Evolutionary conservation across 2,329 filamentous ascomycete genomes (phyloP), one percentile per base, ranked within the genome.

Genomic region (Didymella arachidicola): DNA sequence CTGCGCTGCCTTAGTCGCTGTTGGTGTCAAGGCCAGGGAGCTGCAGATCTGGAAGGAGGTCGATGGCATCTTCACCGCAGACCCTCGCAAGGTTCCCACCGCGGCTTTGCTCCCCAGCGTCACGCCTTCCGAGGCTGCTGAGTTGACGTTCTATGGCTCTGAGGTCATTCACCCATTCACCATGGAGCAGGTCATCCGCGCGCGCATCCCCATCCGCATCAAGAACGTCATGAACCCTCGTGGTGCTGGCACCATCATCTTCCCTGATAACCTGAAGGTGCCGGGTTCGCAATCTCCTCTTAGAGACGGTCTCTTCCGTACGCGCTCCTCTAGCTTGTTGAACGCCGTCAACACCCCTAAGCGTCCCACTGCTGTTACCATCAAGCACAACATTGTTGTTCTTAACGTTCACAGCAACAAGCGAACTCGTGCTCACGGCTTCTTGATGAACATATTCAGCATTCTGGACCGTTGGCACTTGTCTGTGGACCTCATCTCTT

Each of bases 31-130:
- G 68, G 95, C 95, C 0, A 82, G 89, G 53, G 95, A 99, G 77
- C 84, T 99, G 51, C 95, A 99, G 78, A 91, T 99, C 63, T 98
- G 95, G 95, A 99, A 99, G 81, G 95, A 99, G 76, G 95, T 99
- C 7, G 95, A 99, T 77, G 93, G 93, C 59, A 96, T 98, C 73
- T 95, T 97, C 78, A 90, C 88, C 1, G 88, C 88, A 5, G 94
- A 97, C 72, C 92, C 92, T 3, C 87, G 90, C 68, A 96, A 95
- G 78, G 92, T 96, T 38, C 93, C 94, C 3, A 98, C 94, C 0
- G 96, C 95, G n/a, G 85, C 90, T 45, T 83, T 99, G n/a, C 84
- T 99, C 43, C 81, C 89, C 11, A 89, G 89, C 53, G 97, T 99
- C 74, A 97, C 94, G 3, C 95, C 95, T 0, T 90, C 92, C 10